Conservation (phyloP, 495 filamentous ascomycete genomes). For the Neurospora discreta region DNA sequence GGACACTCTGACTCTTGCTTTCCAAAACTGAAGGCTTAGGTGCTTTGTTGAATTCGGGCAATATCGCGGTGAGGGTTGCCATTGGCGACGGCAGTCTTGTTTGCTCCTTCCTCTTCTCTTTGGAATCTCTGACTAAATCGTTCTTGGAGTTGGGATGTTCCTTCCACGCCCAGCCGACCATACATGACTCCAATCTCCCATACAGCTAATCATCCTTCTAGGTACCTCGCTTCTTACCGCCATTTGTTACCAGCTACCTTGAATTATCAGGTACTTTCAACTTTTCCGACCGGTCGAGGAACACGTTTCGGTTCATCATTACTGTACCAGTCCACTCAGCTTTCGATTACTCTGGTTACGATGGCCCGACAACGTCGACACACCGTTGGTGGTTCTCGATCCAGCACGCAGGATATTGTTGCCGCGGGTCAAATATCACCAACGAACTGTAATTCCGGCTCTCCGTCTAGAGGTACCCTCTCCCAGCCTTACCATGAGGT, state of each 20-base stretch:
- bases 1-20: neutral
- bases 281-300: neutral
- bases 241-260: neutral
- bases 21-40: neutral
- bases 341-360: neutral
- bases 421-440: neutral
- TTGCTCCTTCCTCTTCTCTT: neutral
- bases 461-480: neutral
- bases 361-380: neutral
- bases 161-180: neutral
- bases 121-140: neutral
- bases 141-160: neutral
- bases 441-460: neutral
- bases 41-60: neutral
- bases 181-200: neutral
- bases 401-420: neutral
- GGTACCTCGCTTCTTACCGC: neutral
- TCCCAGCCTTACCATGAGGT: neutral
- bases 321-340: neutral
- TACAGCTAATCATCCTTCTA: neutral
- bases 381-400: neutral
- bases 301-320: neutral
- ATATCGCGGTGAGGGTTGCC: neutral
- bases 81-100: neutral
- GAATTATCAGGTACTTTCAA: neutral